Percentiles rank a stretch among this genome's conserved stretches.
phyloP scores from a whole-genome alignment of 2,329 filamentous ascomycete species.

The Lasiodiplodia sp. region DNA sequence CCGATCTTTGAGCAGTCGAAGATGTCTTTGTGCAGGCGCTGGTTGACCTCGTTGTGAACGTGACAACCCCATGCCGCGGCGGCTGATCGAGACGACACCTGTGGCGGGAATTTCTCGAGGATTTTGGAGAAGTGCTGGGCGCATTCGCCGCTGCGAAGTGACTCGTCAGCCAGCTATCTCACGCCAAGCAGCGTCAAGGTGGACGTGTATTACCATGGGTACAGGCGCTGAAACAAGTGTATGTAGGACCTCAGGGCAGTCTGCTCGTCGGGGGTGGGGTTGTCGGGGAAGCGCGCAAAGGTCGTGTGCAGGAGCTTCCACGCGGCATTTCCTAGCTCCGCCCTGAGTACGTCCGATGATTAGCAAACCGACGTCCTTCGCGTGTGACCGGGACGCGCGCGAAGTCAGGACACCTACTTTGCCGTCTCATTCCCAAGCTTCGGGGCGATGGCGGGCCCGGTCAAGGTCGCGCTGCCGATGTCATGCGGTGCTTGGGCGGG shows the following conservation, averaged over 20 bases:
- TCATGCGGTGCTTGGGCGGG: conserved; percentile 32
- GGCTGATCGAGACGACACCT: conserved; percentile 66
- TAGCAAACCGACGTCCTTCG: conserved; percentile 8
- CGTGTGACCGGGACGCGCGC: neutral
- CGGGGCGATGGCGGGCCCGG: conserved; percentile 76
- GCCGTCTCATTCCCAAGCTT: conserved; percentile 83
- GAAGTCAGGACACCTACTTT: conserved; percentile 56
- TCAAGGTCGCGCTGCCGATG: conserved; percentile 51
- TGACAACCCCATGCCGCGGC: conserved; percentile 73
- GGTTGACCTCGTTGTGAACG: conserved; percentile 72
- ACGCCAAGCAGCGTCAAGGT: neutral
- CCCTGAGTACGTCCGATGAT: conserved; percentile 47
- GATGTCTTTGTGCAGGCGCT: conserved; percentile 64
- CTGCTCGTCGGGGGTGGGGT: conserved; percentile 66
- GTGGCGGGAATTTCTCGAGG: conserved; percentile 68
- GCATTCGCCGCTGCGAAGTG: conserved; percentile 64
- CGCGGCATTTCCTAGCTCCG: conserved; percentile 68
- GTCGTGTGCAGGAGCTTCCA: conserved; percentile 74
- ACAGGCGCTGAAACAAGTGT: conserved; percentile 69
- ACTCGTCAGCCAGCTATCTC: conserved; percentile 9
- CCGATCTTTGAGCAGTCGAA: conserved; percentile 72
- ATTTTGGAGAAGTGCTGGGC: conserved; percentile 69
- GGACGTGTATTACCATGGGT: conserved; percentile 61
- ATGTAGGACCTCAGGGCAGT: conserved; percentile 66
- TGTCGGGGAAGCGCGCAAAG: conserved; percentile 70